These are phyloP conservation scores for Lycium barbarum DNA, from an alignment of 257 asterid genomes.

Conservation along the genomic window DNA sequence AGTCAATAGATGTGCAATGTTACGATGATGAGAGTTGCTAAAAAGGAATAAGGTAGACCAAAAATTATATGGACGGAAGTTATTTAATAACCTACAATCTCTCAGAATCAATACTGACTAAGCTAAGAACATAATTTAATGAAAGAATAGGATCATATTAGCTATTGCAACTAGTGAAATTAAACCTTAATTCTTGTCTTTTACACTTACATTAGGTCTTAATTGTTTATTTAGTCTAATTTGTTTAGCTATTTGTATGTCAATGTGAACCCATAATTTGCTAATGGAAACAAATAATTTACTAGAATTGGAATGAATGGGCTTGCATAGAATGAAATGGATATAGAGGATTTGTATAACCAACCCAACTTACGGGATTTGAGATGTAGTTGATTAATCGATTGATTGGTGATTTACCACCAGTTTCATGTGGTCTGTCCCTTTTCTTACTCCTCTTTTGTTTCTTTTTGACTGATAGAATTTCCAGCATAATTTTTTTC, in stretches of 20 bases:
- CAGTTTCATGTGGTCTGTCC: background rate
- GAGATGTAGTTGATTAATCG: background rate
- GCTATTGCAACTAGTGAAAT: background rate
- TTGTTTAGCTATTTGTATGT: constrained; percentile 1
- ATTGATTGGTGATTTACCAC: background rate
- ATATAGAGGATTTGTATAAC: background rate
- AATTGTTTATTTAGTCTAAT: background rate
- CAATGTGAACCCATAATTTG: background rate
- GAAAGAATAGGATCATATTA: background rate
- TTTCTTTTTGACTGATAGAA: background rate
- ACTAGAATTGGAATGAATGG: background rate
- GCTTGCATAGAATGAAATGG: background rate
- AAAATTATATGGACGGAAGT: background rate
- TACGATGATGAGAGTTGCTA: background rate
- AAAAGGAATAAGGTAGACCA: background rate
- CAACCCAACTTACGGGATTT: background rate
- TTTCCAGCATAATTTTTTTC: background rate
- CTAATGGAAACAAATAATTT: background rate
- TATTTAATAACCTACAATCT: background rate
- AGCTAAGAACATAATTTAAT: background rate
- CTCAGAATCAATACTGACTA: background rate
- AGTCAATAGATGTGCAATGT: background rate
- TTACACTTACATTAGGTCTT: background rate
- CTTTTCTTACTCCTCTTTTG: background rate
- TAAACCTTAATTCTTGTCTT: background rate